Conservation (phyloP, 257 asterid genomes). For the Solanum piurae region DNA sequence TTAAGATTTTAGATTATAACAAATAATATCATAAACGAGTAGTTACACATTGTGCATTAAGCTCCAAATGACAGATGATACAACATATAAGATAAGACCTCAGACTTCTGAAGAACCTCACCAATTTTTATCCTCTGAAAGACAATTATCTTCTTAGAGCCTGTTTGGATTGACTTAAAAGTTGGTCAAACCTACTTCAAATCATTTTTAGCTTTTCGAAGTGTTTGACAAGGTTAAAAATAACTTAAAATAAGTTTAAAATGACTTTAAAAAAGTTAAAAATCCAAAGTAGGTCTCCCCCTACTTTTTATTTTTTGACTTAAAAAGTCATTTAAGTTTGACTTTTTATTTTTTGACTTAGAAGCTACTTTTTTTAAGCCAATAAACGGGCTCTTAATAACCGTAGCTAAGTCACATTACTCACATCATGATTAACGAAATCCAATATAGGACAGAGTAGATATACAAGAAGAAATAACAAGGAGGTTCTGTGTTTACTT, state of each 20-base stretch:
- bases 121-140: neutral
- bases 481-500: neutral
- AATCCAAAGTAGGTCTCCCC: no score
- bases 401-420: neutral
- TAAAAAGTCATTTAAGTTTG: no score
- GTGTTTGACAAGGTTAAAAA: no score
- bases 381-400: neutral
- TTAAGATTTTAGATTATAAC: neutral
- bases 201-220: no score
- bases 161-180: no score
- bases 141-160: neutral
- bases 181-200: no score
- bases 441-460: neutral
- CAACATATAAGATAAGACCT: neutral
- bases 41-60: neutral
- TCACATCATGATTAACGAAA: neutral
- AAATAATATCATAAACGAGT: neutral
- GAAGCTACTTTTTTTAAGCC: no score
- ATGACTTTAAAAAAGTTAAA: no score
- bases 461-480: neutral
- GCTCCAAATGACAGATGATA: neutral
- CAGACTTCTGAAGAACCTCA: neutral
- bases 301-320: no score
- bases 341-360: no score
- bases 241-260: no score